Evolutionary conservation across 2,329 filamentous ascomycete species (phyloP), one percentile per base, ranked within the genome.

Genomic region (Pseudocercospora fijiensis): DNA sequence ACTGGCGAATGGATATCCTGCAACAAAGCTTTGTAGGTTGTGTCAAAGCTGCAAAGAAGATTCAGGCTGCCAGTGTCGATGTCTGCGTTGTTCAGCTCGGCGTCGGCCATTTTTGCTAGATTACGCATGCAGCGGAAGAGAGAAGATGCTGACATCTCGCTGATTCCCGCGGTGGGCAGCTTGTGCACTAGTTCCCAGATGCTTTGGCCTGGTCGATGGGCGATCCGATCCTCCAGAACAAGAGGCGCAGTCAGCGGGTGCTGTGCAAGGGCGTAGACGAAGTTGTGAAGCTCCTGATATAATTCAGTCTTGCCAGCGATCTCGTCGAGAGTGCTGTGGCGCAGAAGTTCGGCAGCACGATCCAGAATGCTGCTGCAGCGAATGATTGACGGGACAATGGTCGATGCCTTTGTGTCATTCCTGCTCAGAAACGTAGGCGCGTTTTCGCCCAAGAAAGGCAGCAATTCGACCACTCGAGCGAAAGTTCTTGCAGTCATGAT

Each of bases 261-360:
- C 5, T 53, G 65, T 2, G 64, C 53, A 10, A 84, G 61, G 0
- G 70, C 65, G 1, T 72, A 61, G 2, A 84, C 58, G 61, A 84
- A 79, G 22, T 73, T 69, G 7, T 83, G 65, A 2, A 81, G 66
- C 2, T 71, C 72, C 6, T 71, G 67, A 64, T 83, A 82, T 0
- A 83, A 65, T 1, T 61, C 58, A 28, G 64, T 65, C 26, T 77
- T 73, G 55, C 70, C 72, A 0, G 70, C 71, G 9, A 76, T 69
- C 58, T 81, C 76, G 22, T 76, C 74, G 10, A 81, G 62, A 7
- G 77, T 77, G 61, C 80, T 78, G 65, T 80, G 79, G 10, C 77
- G 71, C 8, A 81, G 65, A 2, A 81, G 69, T 22, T 80, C 75
- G 1, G 76, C 76, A 13, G 73, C 72, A 37, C 74, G 76, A 37